phyloP scores from a whole-genome alignment of 192 early-diverging fungal species.

The Entomortierella parvispora region DNA sequence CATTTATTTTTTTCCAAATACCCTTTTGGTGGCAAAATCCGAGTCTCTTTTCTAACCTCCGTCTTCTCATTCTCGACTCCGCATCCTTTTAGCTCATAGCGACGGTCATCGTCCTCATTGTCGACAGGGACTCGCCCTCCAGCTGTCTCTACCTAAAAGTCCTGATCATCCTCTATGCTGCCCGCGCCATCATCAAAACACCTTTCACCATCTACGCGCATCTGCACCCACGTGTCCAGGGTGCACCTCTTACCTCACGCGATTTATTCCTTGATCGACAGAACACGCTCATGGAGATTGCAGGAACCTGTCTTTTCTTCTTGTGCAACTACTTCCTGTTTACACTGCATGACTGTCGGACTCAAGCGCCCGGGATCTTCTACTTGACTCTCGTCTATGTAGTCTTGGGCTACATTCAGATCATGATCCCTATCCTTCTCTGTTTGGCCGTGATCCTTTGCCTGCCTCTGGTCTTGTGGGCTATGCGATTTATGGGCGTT shows the following conservation, averaged over 20 bases:
- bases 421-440: constrained; percentile 68
- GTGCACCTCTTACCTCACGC: constrained; percentile 32
- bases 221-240: constrained; percentile 62
- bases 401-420: constrained; percentile 72
- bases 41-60: not conserved
- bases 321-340: constrained; percentile 74
- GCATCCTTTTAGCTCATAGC: constrained; percentile 57
- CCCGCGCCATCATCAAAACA: constrained; percentile 64
- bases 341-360: constrained; percentile 52
- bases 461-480: constrained; percentile 70
- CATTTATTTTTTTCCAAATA: not conserved
- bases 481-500: constrained; percentile 65
- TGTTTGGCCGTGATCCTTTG: constrained; percentile 72
- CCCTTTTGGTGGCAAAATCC: no score
- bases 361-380: constrained; percentile 66
- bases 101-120: constrained; percentile 61
- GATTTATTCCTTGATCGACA: constrained; percentile 38
- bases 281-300: constrained; percentile 42
- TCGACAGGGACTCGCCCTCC: constrained; percentile 54
- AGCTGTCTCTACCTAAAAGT: constrained; percentile 62
- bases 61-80: not conserved
- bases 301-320: constrained; percentile 46
- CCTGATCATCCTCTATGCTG: constrained; percentile 69
- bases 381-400: constrained; percentile 72
- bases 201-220: constrained; percentile 72